Percentiles rank a stretch among this genome's conserved stretches.
Evolutionary conservation across 2,329 filamentous ascomycete species (phyloP).

Genomic region (Pestalotiopsis sp.): DNA sequence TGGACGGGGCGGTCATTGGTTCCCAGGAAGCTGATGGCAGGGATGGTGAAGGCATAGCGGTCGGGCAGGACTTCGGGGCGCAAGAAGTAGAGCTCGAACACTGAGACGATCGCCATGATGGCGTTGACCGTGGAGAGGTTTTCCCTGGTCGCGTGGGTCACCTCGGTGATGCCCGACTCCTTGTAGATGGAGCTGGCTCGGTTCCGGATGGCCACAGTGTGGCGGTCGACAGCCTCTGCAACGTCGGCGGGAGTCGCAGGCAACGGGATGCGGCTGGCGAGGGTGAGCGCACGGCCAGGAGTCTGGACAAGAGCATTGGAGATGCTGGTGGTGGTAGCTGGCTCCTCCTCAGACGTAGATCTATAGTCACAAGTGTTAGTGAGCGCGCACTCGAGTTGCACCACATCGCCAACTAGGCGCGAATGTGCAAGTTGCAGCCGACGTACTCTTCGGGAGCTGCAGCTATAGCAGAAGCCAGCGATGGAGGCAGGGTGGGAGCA

Average conservation of each 20-base stretch:
- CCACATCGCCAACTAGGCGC: constrained; percentile 42
- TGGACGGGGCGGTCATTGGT: constrained; percentile 62
- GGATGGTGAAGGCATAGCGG: constrained; percentile 71
- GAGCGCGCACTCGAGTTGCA: constrained; percentile 41
- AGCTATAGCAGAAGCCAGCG: constrained; percentile 22
- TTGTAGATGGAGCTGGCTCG: constrained; percentile 65
- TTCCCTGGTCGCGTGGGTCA: constrained; percentile 66
- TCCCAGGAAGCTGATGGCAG: constrained; percentile 56
- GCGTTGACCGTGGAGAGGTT: constrained; percentile 70
- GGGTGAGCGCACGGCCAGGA: constrained; percentile 51
- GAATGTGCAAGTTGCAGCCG: constrained; percentile 67
- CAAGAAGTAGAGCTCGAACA: constrained; percentile 71
- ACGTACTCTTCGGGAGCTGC: constrained; percentile 67
- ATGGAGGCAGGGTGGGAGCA: constrained; percentile 49
- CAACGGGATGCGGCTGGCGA: constrained; percentile 65
- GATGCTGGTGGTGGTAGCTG: constrained; percentile 28
- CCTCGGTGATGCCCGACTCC: constrained; percentile 66
- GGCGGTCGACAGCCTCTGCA: constrained; percentile 73
- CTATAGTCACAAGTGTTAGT: constrained; percentile 52
- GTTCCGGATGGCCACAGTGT: constrained; percentile 64
- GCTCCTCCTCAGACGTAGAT: constrained; percentile 27
- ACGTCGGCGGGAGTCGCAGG: constrained; percentile 80
- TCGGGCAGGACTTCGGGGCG: constrained; percentile 70
- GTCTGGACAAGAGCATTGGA: constrained; percentile 49
- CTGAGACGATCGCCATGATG: constrained; percentile 67